Evolutionary conservation across 441 rosid species (phyloP).

Genomic region (Populus hybrid): DNA sequence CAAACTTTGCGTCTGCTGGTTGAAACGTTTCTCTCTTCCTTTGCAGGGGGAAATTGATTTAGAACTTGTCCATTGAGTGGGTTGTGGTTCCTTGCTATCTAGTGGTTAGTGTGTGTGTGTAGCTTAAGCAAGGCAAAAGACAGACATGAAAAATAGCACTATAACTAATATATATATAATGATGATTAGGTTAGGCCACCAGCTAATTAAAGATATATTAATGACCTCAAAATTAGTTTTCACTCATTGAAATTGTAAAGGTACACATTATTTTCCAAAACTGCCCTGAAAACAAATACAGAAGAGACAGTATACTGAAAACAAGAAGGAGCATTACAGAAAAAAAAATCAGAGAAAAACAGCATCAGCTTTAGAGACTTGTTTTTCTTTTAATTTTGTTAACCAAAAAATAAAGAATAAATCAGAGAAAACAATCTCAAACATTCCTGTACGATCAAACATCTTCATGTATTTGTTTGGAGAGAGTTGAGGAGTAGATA

Average conservation of each 20-base stretch:
- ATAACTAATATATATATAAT: conserved; percentile 11
- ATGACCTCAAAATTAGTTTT: conserved; percentile 25
- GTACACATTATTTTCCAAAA: conserved; percentile 27
- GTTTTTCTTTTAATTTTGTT: not conserved
- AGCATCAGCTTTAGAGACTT: conserved; percentile 7
- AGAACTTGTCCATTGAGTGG: not conserved
- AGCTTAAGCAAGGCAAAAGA: conserved; percentile 15
- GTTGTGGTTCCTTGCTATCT: not conserved
- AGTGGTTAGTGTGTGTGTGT: not conserved
- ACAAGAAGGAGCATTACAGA: not conserved
- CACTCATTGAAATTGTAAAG: conserved; percentile 24
- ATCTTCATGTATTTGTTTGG: conserved; percentile 16
- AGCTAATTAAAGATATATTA: not conserved
- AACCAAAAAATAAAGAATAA: not conserved
- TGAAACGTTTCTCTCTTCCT: not conserved
- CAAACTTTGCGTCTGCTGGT: not conserved
- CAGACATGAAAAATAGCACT: conserved; percentile 26
- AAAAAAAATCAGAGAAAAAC: conserved; percentile 1
- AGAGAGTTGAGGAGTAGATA: conserved; percentile 2
- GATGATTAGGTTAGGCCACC: conserved; percentile 13
- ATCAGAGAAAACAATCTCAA: conserved; percentile 11
- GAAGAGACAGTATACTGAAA: not conserved
- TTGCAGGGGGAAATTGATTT: not conserved
- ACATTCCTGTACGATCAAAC: conserved; percentile 34
- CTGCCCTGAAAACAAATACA: conserved; percentile 22